A percentile compares a stretch with the other conserved stretches of the same genome.
Conservation (phyloP, 2,329 filamentous ascomycete genomes). For the Pseudocercospora crystallina region DNA sequence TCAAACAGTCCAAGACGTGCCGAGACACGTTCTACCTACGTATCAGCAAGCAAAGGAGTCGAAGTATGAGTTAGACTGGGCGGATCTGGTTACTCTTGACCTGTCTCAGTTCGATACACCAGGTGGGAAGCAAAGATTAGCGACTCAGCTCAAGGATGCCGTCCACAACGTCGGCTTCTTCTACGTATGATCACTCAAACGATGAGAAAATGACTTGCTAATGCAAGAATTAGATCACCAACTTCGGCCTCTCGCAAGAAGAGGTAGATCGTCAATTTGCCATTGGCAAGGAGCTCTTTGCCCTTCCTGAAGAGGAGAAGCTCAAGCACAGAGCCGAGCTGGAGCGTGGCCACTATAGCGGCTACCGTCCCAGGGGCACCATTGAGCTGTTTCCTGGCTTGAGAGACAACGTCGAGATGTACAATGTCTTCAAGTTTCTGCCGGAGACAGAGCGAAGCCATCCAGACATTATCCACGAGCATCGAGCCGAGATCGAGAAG, state of each 20-base stretch:
- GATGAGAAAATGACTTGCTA: neutral
- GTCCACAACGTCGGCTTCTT: constrained; percentile 56
- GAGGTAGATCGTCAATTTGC: constrained; percentile 62
- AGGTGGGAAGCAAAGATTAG: constrained; percentile 55
- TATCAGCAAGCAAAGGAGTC: constrained; percentile 26
- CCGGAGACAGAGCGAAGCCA: constrained; percentile 27
- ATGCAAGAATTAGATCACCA: constrained; percentile 39
- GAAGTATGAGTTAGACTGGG: constrained; percentile 43
- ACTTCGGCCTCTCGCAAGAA: constrained; percentile 62
- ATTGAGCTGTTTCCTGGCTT: constrained; percentile 23
- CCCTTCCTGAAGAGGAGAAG: constrained; percentile 59
- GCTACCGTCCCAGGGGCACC: constrained; percentile 28
- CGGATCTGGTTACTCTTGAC: constrained; percentile 59
- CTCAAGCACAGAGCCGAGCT: constrained; percentile 50
- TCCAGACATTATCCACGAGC: constrained; percentile 41
- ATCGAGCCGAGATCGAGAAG: constrained; percentile 56
- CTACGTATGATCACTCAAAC: constrained; percentile 48
- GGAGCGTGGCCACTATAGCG: constrained; percentile 34
- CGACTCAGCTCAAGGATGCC: constrained; percentile 56
- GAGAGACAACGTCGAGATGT: constrained; percentile 59
- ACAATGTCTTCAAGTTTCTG: constrained; percentile 57
- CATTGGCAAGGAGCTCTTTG: constrained; percentile 59
- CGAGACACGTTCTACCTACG: constrained; percentile 10
- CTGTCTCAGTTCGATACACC: constrained; percentile 55
- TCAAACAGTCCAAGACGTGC: constrained; percentile 19